These are phyloP conservation scores for Datisca glomerata DNA, from an alignment of 306 rosid species.

Conservation along the genomic window DNA sequence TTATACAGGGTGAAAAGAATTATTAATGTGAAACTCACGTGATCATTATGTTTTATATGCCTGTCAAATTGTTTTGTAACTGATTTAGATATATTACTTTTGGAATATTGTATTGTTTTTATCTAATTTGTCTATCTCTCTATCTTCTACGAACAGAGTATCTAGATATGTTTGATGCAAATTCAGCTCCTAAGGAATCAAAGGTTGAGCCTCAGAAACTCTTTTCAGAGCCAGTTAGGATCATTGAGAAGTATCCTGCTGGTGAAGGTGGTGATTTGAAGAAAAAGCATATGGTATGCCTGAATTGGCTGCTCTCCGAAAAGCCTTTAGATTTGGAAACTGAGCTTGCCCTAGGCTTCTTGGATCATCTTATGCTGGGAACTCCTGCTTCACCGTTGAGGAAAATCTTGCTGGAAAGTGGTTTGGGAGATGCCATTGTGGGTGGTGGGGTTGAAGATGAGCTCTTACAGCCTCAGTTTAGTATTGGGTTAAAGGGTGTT, in stretches of 20 bases:
- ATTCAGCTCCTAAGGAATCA: conserved; percentile 68
- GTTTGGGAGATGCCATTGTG: conserved; percentile 94
- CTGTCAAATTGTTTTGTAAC: too few species aligned
- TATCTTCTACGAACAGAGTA: conserved; percentile 41
- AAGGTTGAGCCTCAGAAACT: conserved; percentile 55
- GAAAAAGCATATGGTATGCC: conserved; percentile 83
- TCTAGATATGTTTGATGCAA: conserved; percentile 68
- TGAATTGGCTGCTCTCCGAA: conserved; percentile 92
- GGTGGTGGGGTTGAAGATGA: conserved; percentile 98
- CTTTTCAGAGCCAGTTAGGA: conserved; percentile 67
- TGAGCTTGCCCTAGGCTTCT: conserved; percentile 64
- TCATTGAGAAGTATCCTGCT: conserved; percentile 85
- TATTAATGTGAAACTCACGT: too few species aligned
- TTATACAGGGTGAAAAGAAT: too few species aligned
- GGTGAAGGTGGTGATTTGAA: conserved; percentile 75
- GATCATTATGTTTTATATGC: too few species aligned
- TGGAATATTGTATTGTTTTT: conserved; percentile 8
- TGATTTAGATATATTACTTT: too few species aligned
- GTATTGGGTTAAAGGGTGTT: conserved; percentile 88
- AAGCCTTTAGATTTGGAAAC: conserved; percentile 85
- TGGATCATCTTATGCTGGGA: conserved; percentile 96
- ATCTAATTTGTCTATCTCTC: conserved; percentile 14
- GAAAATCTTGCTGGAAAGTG: conserved; percentile 86
- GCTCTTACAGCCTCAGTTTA: conserved; percentile 93
- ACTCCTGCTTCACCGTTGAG: conserved; percentile 97